phyloP scores from a whole-genome alignment of 2,329 filamentous ascomycete species.

The Rosellinia necatrix region DNA sequence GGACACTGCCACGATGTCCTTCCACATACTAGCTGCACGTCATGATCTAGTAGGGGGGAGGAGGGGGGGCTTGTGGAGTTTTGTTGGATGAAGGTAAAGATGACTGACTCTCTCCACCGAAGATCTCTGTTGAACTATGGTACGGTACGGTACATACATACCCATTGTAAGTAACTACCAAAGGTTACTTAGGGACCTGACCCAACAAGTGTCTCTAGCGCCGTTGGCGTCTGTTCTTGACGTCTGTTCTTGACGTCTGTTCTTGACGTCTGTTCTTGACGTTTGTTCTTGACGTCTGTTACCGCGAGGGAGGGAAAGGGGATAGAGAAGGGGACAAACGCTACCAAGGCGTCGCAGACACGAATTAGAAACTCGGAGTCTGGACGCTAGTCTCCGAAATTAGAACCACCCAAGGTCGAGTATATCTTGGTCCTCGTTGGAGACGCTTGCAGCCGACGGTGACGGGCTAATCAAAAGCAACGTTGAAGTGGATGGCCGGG shows the following conservation, averaged over 20 bases:
- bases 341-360: slow-evolving; percentile 6
- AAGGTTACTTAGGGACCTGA: no score
- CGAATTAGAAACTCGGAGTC: slow-evolving; percentile 20
- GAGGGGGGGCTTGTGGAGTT: slow-evolving; percentile 11
- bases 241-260: no score
- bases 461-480: slow-evolving; percentile 19
- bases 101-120: neutral
- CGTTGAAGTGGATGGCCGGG: slow-evolving; percentile 7
- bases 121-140: neutral
- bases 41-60: slow-evolving; percentile 10
- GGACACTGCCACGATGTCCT: no score
- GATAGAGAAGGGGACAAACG: neutral
- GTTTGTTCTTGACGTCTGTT: no score
- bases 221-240: no score
- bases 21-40: no score
- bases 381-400: slow-evolving; percentile 17
- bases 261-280: no score
- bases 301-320: neutral
- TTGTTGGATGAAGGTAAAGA: neutral
- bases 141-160: no score
- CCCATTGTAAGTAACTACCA: no score
- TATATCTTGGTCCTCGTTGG: slow-evolving; percentile 19
- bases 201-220: no score
- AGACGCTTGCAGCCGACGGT: slow-evolving; percentile 13
- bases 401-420: neutral